Evolutionary conservation across 1,139 yeast species (phyloP), one percentile per base, ranked within the genome.

Genomic region (Yamadazyma jaroonii): DNA sequence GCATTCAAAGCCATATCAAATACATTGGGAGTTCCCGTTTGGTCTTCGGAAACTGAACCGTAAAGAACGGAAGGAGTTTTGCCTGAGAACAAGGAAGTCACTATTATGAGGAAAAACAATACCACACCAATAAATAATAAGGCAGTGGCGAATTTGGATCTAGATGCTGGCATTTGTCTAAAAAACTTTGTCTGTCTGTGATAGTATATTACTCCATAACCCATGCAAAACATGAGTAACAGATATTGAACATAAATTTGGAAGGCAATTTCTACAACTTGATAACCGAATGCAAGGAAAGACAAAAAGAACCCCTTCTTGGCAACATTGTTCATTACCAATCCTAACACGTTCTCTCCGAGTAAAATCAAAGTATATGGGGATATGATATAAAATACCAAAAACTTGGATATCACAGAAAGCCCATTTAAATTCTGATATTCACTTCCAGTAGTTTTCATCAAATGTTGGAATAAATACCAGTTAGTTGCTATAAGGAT

Each of bases 131-230:
- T 29, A 31, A 10, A 12, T 11, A 31, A 24, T 15, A 14, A 37
- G 27, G 12, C 37, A 3, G 40, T 34, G 5, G 64, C 60, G 10
- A 44, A 40, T n/a, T 44, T 50, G 37, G 49, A 37, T 14, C 48
- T 40, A 3, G 46, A 39, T 7, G 43, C 39, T 2, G 72, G 71
- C 9, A 65, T 41, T 29, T 52, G 42, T 35, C 68, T 48, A 36
- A 52, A 63, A 31, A 59, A 55, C 35, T 48, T 50, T 12, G 66
- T 52, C 3, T 56, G 57, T 28, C 49, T 48, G 29, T 56, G 59
- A 42, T 57, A 59, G 42, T 62, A 67, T 14, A 66, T 48, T 3
- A 65, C 69, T 1, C 73, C 73, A 39, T 59, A 64, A 0, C 73
- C 73, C 71, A 64, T 64, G 29, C 67, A 45, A 41, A 67, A 64